Base-by-base conservation (phyloP, 2,329 filamentous ascomycete species). In the Aspergillaceae sp. region DNA sequence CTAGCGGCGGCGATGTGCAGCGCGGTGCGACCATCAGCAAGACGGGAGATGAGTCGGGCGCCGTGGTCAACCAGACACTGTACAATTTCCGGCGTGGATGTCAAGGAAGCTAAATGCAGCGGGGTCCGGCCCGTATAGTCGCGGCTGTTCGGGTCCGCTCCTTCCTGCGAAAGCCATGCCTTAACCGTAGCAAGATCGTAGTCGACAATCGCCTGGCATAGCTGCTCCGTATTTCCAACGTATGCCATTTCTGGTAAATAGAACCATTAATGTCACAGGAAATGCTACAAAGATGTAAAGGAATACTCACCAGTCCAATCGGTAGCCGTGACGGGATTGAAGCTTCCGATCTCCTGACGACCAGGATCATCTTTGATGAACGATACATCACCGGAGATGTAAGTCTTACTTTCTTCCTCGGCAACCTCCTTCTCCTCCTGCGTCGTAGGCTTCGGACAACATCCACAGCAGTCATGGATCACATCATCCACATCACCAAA, bases 301-400 rank as follows among this genome's bases (percentile, higher is more conserved):
- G 32, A 11, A 2, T 1, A 46, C 53, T 44, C 41, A 65, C 63
- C 62, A 0, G 87, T 92, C 86, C 87, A 94, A 59, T 92, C 87
- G 43, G 87, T 76, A 37, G 87, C 82, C 0, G 84, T 90, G 34
- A 91, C 74, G 0, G 87, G 88, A 56, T 92, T 84, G 69, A 94
- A 94, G 37, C 75, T 80, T 28, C 80, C 80, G 53, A 84, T 82
- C 34, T 75, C 68, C 66, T 92, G 88, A 46, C 88, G 76, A 11
- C 88, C 88, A 1, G 88, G 86, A 54, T 94, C 79, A 56, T 94
- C 87, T 51, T 83, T 83, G 54, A 92, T 73, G 64, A 94, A 94
- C 0, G 74, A 73, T 7, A 92, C 74, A 26, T 77, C 74, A 6
- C 87, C 87, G 2, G 82, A 86, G 26, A 94, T 80, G 58, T 87